Conservation (phyloP, 2,329 filamentous ascomycete species). For the Sporothrix phasma region DNA sequence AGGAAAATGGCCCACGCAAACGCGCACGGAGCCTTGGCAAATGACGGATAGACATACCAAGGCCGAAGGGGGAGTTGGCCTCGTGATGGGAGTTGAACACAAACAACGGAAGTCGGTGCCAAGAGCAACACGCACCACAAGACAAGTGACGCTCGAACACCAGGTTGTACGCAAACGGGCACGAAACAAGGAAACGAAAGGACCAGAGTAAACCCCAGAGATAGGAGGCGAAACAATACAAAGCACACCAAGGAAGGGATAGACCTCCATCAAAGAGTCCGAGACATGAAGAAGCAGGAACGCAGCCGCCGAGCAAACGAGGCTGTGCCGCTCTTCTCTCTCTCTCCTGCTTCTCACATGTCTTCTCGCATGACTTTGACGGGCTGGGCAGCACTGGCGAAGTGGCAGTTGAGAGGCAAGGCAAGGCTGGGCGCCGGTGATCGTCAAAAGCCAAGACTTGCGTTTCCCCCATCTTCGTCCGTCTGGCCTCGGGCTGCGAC, state of each 20-base stretch:
- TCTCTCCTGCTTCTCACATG: not conserved
- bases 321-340: not conserved
- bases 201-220: not conserved
- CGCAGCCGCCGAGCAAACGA: not conserved
- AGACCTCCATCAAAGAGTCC: not conserved
- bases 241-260: not conserved
- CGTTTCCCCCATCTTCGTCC: not conserved
- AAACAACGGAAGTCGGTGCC: not conserved
- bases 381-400: not conserved
- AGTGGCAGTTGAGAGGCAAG: not conserved
- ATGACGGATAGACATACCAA: not conserved
- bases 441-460: constrained; percentile 3
- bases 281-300: not conserved
- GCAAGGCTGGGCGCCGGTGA: not conserved
- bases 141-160: not conserved
- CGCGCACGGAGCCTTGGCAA: not conserved
- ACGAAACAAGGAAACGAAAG: not conserved
- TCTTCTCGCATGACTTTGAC: too few relatives aligned
- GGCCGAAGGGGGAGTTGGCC: not conserved
- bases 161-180: not conserved
- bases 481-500: not conserved
- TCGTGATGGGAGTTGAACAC: not conserved
- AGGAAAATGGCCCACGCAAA: not conserved
- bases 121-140: not conserved
- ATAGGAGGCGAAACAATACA: not conserved